Conservation (phyloP, 768 basidiomycete genomes). For the Russula brevipes region DNA sequence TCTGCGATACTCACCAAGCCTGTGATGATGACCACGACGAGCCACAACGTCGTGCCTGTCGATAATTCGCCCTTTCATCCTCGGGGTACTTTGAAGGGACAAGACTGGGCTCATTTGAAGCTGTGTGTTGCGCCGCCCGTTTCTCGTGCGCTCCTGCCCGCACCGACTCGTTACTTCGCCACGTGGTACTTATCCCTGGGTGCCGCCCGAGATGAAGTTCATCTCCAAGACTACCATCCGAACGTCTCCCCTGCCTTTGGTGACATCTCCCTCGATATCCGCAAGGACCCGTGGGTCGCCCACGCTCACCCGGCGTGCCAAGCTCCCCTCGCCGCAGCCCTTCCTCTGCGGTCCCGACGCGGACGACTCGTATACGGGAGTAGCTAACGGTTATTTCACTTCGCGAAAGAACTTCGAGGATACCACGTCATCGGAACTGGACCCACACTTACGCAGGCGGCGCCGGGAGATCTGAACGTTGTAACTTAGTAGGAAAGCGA, state of each 20-base stretch:
- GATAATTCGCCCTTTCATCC: slow-evolving; percentile 89
- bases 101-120: slow-evolving; percentile 86
- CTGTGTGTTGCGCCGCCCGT: slow-evolving; percentile 73
- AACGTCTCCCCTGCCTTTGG: slow-evolving; percentile 92
- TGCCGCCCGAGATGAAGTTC: slow-evolving; percentile 97
- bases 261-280: slow-evolving; percentile 87
- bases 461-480: too few relatives aligned
- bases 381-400: slow-evolving; percentile 93
- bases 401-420: slow-evolving; percentile 82
- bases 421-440: slow-evolving; percentile 81
- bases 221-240: slow-evolving; percentile 92
- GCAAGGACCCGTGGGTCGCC: slow-evolving; percentile 86
- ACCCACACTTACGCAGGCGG: slow-evolving; percentile 73
- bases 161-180: slow-evolving; percentile 41
- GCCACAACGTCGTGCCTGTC: slow-evolving; percentile 77
- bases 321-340: slow-evolving; percentile 89
- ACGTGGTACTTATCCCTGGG: slow-evolving; percentile 90
- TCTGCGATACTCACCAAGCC: slow-evolving; percentile 43
- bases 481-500: too few relatives aligned
- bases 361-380: slow-evolving; percentile 93
- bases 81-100: slow-evolving; percentile 87
- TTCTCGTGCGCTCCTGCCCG: not conserved
- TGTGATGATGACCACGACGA: slow-evolving; percentile 92
- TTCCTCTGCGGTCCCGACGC: slow-evolving; percentile 91
- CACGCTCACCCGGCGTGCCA: slow-evolving; percentile 90